Percentiles rank a stretch among this genome's conserved stretches.
These are phyloP conservation scores for Boletus vinaceobasis DNA, from an alignment of 768 basidiomycete genomes.

Conservation along the genomic window DNA sequence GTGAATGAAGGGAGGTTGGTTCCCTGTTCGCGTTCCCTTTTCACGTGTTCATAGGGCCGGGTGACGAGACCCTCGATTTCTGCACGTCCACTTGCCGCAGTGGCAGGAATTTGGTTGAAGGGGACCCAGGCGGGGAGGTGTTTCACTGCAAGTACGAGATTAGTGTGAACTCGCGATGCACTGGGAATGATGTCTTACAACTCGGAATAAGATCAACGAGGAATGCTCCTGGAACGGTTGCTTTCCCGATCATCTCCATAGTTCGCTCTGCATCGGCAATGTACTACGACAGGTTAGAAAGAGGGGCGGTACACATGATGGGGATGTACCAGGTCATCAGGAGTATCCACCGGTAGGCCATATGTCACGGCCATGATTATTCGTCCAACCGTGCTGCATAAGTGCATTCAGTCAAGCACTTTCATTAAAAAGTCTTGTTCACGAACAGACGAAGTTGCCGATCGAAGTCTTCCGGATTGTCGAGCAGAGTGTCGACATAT, in stretches of 20 bases:
- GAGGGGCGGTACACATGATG: neutral
- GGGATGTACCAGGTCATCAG: slow-evolving; percentile 17
- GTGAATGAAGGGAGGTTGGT: slow-evolving; percentile 17
- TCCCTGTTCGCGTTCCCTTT: slow-evolving; percentile 10
- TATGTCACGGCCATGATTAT: slow-evolving; percentile 25
- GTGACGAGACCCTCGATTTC: slow-evolving; percentile 10
- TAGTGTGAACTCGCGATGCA: neutral
- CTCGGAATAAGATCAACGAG: slow-evolving; percentile 28
- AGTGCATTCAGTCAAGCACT: neutral
- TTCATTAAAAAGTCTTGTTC: neutral
- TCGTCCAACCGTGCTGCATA: slow-evolving; percentile 8
- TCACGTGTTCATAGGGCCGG: slow-evolving; percentile 25
- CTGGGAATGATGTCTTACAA: slow-evolving; percentile 10
- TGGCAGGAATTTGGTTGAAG: slow-evolving; percentile 14
- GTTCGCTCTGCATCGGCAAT: slow-evolving; percentile 26
- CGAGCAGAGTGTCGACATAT: slow-evolving; percentile 12
- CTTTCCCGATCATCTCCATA: slow-evolving; percentile 23
- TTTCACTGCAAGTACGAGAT: slow-evolving; percentile 19
- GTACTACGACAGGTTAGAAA: slow-evolving; percentile 19
- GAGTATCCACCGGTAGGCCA: slow-evolving; percentile 18
- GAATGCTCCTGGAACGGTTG: slow-evolving; percentile 28
- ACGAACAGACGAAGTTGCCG: slow-evolving; percentile 22
- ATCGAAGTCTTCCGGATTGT: slow-evolving; percentile 16
- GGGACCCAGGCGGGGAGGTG: slow-evolving; percentile 26
- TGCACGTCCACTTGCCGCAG: slow-evolving; percentile 2